These are phyloP conservation scores for Phytophthora constricta DNA, from an alignment of 352 stramenopile species.

Conservation along the genomic window DNA sequence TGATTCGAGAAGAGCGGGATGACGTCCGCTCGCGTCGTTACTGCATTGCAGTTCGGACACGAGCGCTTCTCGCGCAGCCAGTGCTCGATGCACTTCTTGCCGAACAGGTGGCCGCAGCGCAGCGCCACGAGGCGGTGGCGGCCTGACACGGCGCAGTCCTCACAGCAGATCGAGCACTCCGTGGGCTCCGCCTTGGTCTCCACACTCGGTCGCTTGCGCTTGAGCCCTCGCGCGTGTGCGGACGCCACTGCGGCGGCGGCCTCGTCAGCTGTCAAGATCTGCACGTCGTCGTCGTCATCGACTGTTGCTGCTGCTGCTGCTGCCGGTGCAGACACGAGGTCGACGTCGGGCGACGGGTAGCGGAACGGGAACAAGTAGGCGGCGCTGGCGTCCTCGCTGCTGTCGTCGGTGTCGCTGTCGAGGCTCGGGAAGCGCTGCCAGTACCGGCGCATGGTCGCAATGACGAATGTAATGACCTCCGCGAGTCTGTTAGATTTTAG, in stretches of 20 bases:
- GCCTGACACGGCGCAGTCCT: slow-evolving; percentile 62
- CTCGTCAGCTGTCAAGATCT: slow-evolving; percentile 35
- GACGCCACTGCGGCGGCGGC: slow-evolving; percentile 26
- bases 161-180: slow-evolving; percentile 81
- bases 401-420: background rate
- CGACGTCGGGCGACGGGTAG: slow-evolving; percentile 3
- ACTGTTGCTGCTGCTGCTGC: slow-evolving; percentile 12
- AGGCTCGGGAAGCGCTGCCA: no score
- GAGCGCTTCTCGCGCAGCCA: slow-evolving; percentile 66
- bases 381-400: background rate
- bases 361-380: background rate
- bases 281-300: slow-evolving; percentile 43
- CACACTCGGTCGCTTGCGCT: slow-evolving; percentile 37
- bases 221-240: slow-evolving; percentile 22
- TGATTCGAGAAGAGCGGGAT: slow-evolving; percentile 71
- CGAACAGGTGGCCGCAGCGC: slow-evolving; percentile 80
- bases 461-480: no score
- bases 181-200: slow-evolving; percentile 57
- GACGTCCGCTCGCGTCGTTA: slow-evolving; percentile 60
- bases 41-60: slow-evolving; percentile 74
- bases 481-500: no score
- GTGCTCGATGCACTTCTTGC: slow-evolving; percentile 76
- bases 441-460: no score
- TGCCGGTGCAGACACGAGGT: slow-evolving; percentile 18
- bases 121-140: slow-evolving; percentile 76